Evolutionary conservation across 208 protist species (phyloP).

Genomic region (Trypanosoma cruzi): DNA sequence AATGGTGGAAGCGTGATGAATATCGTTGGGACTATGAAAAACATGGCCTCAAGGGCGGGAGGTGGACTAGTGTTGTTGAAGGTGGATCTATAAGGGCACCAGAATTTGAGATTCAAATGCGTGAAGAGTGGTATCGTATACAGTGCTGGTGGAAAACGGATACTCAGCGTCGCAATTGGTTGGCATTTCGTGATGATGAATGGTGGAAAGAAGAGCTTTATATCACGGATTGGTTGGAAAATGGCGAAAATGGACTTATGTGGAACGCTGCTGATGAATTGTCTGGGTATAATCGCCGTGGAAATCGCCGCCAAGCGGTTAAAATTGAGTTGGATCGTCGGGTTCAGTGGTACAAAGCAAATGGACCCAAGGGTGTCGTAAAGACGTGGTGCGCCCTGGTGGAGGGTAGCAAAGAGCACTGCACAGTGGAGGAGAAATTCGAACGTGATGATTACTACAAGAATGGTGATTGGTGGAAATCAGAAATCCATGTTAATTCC

Average conservation of each 20-base stretch:
- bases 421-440: conserved; percentile 39
- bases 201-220: conserved; percentile 49
- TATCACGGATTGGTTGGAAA: conserved; percentile 38
- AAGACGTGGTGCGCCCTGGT: conserved; percentile 37
- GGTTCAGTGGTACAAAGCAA: conserved; percentile 41
- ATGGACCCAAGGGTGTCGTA: conserved; percentile 42
- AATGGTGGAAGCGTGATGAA: conserved; percentile 46
- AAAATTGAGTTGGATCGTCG: conserved; percentile 27
- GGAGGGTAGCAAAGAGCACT: conserved; percentile 32
- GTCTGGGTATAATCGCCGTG: conserved; percentile 34
- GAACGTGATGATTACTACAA: conserved; percentile 45
- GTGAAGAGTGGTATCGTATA: conserved; percentile 40
- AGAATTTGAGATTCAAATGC: conserved; percentile 34
- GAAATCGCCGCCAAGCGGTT: conserved; percentile 26
- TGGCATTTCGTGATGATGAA: conserved; percentile 31
- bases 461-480: conserved; percentile 52
- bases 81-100: conserved; percentile 30
- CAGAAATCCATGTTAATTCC: conserved; percentile 26
- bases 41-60: conserved; percentile 31
- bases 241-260: conserved; percentile 33
- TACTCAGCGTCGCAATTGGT: conserved; percentile 33
- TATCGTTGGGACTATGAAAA: conserved; percentile 39
- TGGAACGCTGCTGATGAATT: conserved; percentile 43
- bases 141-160: conserved; percentile 45
- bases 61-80: conserved; percentile 40